Percentiles rank a stretch among this genome's conserved stretches.
phyloP scores from a whole-genome alignment of 1,284 basidiomycete genomes.

The Leccinum cinnamomeum region DNA sequence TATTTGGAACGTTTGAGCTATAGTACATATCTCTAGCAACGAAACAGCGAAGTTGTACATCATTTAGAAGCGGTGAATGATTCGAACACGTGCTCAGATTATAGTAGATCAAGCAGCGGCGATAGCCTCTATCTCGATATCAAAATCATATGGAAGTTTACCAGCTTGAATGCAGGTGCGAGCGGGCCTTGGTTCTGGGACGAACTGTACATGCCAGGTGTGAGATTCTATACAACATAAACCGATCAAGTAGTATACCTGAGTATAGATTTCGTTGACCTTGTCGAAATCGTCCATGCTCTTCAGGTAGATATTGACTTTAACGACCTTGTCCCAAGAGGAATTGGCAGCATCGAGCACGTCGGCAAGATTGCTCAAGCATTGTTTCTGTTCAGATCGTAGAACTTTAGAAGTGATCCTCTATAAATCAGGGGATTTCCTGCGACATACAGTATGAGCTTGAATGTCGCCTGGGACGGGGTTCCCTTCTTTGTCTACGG shows the following conservation, averaged over 20 bases:
- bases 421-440: slow-evolving; percentile 1
- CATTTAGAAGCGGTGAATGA: background rate
- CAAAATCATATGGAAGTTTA: slow-evolving; percentile 72
- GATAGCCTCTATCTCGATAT: slow-evolving; percentile 79
- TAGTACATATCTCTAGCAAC: slow-evolving; percentile 3
- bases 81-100: background rate
- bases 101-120: slow-evolving; percentile 39
- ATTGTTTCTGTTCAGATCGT: slow-evolving; percentile 45
- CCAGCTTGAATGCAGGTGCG: slow-evolving; percentile 80
- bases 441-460: slow-evolving; percentile 52
- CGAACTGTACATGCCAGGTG: slow-evolving; percentile 34
- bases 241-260: slow-evolving; percentile 35
- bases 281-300: slow-evolving; percentile 55
- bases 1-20: slow-evolving; percentile 26
- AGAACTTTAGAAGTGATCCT: background rate
- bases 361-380: slow-evolving; percentile 52
- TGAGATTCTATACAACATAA: background rate
- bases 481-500: slow-evolving; percentile 46
- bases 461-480: slow-evolving; percentile 53
- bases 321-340: slow-evolving; percentile 53
- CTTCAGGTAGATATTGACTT: slow-evolving; percentile 60
- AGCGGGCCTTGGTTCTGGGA: slow-evolving; percentile 70
- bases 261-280: slow-evolving; percentile 59
- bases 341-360: slow-evolving; percentile 53
- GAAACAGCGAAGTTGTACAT: background rate